Conservation (phyloP, 495 filamentous ascomycete species). For the Chaetomium tenue region DNA sequence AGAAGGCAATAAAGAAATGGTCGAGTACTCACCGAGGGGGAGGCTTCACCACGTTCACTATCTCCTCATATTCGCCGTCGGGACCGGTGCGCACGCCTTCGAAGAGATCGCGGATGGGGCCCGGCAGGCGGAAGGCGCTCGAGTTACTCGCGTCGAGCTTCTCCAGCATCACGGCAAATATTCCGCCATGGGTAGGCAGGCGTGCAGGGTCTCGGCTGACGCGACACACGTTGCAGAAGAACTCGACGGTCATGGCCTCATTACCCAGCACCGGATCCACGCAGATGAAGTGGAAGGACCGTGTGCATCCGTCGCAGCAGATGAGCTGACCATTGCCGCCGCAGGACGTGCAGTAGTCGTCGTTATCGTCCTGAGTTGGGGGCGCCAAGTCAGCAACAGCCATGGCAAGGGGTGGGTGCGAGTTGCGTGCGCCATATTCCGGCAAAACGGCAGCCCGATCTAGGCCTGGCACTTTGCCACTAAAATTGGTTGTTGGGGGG, state of each 20-base stretch:
- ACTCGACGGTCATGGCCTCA: conserved; percentile 67
- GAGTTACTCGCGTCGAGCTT: conserved; percentile 63
- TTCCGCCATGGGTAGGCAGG: conserved; percentile 40
- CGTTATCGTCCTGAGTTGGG: conserved; percentile 64
- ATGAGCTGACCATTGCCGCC: conserved; percentile 76
- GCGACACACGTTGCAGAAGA: conserved; percentile 78
- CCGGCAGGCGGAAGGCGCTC: conserved; percentile 70
- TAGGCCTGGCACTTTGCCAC: conserved; percentile 23
- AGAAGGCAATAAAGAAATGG: conserved; percentile 17
- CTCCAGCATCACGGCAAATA: conserved; percentile 60
- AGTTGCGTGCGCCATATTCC: conserved; percentile 36
- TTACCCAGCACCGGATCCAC: conserved; percentile 72
- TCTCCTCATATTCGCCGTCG: conserved; percentile 78
- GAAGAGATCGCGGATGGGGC: conserved; percentile 66
- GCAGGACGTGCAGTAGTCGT: conserved; percentile 83
- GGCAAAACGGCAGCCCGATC: conserved; percentile 31
- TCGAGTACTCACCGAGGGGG: conserved; percentile 34
- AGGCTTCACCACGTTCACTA: conserved; percentile 40
- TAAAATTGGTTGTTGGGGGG: conserved; percentile 21
- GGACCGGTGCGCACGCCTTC: conserved; percentile 67
- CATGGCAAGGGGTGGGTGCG: conserved; percentile 4
- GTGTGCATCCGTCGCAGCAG: conserved; percentile 87
- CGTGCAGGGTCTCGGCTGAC: conserved; percentile 36
- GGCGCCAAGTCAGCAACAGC: conserved; percentile 29
- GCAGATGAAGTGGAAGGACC: conserved; percentile 84